Evolutionary conservation across 495 filamentous ascomycete genomes (phyloP).

Genomic region (Saxophila tyrrhenica): DNA sequence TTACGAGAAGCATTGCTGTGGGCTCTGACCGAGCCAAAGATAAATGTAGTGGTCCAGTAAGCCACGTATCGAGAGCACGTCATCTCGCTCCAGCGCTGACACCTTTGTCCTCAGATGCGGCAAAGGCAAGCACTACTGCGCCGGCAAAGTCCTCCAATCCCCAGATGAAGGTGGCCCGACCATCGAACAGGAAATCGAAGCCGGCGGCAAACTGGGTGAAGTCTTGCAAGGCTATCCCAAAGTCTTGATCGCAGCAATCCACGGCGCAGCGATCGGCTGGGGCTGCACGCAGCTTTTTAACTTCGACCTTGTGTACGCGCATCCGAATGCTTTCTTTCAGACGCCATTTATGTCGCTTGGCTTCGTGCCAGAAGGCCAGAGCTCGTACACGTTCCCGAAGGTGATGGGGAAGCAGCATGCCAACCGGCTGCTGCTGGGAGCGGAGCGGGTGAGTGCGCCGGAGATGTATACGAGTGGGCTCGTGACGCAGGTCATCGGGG

Average conservation of each 20-base stretch:
- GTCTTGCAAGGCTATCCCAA: neutral
- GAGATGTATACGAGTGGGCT: neutral
- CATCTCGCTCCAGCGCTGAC: neutral
- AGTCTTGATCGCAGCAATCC: neutral
- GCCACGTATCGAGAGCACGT: neutral
- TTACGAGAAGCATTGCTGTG: neutral
- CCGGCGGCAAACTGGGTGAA: neutral
- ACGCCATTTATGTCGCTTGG: neutral
- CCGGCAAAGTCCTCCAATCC: neutral
- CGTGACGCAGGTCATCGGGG: neutral
- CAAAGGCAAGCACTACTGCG: slow-evolving; percentile 1
- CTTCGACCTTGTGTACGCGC: slow-evolving; percentile 1
- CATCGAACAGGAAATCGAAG: neutral
- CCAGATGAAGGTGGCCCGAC: neutral
- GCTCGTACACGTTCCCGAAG: neutral
- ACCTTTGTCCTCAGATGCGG: neutral
- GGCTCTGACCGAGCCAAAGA: neutral
- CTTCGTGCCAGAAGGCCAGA: neutral
- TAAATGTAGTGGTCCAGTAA: neutral
- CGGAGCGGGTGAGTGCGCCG: neutral
- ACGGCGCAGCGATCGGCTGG: neutral
- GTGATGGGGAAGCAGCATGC: neutral
- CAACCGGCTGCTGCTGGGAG: neutral
- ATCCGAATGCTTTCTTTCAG: neutral
- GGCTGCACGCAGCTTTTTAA: neutral